Evolutionary conservation across 2,329 filamentous ascomycete species (phyloP).

Genomic region (Bisporella sp.): DNA sequence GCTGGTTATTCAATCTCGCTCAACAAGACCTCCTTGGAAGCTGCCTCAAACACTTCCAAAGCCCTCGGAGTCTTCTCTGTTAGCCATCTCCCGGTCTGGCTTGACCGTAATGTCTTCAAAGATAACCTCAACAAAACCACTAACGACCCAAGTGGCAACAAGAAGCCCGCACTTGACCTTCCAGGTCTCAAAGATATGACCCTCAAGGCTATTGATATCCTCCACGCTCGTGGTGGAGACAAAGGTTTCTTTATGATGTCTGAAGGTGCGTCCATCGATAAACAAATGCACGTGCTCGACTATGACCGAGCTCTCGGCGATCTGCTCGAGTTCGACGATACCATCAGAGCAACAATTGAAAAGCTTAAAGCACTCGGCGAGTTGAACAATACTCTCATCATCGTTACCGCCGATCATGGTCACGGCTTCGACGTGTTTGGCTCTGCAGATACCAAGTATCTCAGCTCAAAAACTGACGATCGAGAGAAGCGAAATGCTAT

Average conservation of each 20-base stretch:
- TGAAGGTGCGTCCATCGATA: conserved; percentile 79
- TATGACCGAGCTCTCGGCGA: conserved; percentile 82
- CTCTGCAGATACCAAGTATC: conserved; percentile 72
- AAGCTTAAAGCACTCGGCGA: conserved; percentile 60
- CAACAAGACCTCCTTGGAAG: conserved; percentile 66
- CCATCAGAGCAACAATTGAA: conserved; percentile 65
- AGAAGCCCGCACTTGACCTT: conserved; percentile 60
- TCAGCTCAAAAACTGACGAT: conserved; percentile 55
- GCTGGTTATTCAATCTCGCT: conserved; percentile 64
- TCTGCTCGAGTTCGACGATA: conserved; percentile 79
- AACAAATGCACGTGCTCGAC: conserved; percentile 82
- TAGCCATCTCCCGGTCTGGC: conserved; percentile 73
- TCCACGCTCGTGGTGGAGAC: conserved; percentile 57
- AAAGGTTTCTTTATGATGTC: conserved; percentile 85
- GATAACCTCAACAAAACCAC: conserved; percentile 58
- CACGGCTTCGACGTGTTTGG: conserved; percentile 87
- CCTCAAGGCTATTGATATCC: conserved; percentile 74
- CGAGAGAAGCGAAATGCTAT: conserved; percentile 70
- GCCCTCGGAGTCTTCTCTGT: conserved; percentile 73
- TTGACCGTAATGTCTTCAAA: conserved; percentile 76
- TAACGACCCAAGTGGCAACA: conserved; percentile 63
- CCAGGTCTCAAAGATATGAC: conserved; percentile 88
- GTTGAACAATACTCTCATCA: conserved; percentile 68
- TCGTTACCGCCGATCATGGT: conserved; percentile 83
- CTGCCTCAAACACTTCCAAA: conserved; percentile 49